These are phyloP conservation scores for Chrysoporthe deuterocubensis DNA, from an alignment of 2,329 filamentous ascomycete genomes.

Conservation along the genomic window DNA sequence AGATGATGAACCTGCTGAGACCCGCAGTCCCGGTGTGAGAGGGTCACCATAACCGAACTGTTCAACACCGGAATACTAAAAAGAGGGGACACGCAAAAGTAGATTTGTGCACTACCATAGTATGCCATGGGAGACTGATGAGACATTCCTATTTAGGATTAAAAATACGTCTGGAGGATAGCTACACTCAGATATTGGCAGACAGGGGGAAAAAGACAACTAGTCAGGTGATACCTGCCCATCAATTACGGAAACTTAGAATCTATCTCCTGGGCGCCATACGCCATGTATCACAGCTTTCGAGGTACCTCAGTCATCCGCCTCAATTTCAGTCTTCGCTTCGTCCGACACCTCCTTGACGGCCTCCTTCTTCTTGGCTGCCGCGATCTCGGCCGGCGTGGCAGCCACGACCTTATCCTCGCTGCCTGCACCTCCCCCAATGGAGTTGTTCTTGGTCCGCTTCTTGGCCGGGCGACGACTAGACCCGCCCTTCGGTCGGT, in stretches of 20 bases:
- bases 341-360: conserved; percentile 13
- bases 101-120: too few species aligned
- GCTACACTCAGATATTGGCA: not conserved
- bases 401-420: conserved; percentile 38
- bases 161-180: not conserved
- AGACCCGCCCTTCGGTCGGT: conserved; percentile 61
- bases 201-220: not conserved
- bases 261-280: not conserved
- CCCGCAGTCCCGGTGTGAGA: too few species aligned
- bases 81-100: too few species aligned
- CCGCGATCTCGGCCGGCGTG: conserved; percentile 5
- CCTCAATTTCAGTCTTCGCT: conserved; percentile 14
- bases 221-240: not conserved
- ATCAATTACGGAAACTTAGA: not conserved
- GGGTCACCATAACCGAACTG: too few species aligned
- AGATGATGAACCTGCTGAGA: too few species aligned
- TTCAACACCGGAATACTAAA: too few species aligned
- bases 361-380: conserved; percentile 17
- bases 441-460: conserved; percentile 54
- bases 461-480: conserved; percentile 61
- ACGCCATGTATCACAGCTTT: not conserved
- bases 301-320: conserved; percentile 9
- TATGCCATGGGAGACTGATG: too few species aligned
- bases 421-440: conserved; percentile 19
- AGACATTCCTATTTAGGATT: too few species aligned